phyloP scores from a whole-genome alignment of 2,329 filamentous ascomycete species.

The Tolypocladium album region DNA sequence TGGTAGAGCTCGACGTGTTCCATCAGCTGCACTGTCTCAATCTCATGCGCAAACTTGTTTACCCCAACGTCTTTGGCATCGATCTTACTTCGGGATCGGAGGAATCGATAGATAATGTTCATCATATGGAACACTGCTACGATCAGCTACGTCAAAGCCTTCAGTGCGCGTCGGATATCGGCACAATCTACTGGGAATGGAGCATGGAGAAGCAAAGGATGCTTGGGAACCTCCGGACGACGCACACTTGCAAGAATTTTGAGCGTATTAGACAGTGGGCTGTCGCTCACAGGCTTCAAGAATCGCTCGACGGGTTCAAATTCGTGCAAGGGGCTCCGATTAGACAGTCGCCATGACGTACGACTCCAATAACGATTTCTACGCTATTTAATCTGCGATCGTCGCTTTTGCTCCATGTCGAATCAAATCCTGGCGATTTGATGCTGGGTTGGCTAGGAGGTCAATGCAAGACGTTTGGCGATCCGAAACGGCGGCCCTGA shows the following conservation, averaged over 20 bases:
- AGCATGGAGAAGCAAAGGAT: constrained; percentile 32
- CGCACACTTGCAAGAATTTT: constrained; percentile 42
- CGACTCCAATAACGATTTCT: not conserved
- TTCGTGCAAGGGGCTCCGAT: not conserved
- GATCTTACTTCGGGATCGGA: constrained; percentile 16
- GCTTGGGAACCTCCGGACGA: constrained; percentile 39
- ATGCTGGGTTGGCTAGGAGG: not conserved
- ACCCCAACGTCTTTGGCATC: constrained; percentile 37
- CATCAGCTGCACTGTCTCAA: constrained; percentile 41
- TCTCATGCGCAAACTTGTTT: constrained; percentile 33
- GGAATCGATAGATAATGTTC: constrained; percentile 20
- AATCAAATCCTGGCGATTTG: not conserved
- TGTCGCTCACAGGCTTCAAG: not conserved
- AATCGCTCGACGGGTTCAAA: not conserved
- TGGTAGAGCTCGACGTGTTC: constrained; percentile 45
- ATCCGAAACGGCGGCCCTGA: not conserved
- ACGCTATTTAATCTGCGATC: not conserved
- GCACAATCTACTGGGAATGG: constrained; percentile 41
- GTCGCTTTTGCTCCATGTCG: not conserved
- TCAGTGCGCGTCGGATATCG: constrained; percentile 42
- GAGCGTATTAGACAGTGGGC: constrained; percentile 26
- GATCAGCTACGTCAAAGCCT: constrained; percentile 42
- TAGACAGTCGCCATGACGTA: not conserved
- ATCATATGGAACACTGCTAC: constrained; percentile 36
- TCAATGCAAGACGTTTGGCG: not conserved